These are phyloP conservation scores for Euphorbia tirucalli DNA, from an alignment of 345 rosid genomes.

Conservation along the genomic window DNA sequence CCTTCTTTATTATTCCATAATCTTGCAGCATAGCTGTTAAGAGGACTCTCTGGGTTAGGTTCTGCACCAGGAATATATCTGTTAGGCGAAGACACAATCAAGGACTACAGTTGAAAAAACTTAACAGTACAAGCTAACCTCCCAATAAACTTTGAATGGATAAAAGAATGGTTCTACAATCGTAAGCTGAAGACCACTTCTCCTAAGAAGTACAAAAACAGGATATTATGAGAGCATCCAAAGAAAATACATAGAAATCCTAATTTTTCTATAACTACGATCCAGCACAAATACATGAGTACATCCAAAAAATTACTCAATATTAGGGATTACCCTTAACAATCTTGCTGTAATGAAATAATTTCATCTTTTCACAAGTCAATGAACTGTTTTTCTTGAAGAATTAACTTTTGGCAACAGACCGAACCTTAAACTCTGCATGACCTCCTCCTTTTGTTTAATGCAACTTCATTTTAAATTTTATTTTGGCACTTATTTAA, in stretches of 20 bases:
- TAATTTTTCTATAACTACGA: background rate
- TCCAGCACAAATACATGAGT: background rate
- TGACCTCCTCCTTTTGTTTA: background rate
- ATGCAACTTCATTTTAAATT: background rate
- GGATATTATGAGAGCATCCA: background rate
- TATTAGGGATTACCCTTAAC: background rate
- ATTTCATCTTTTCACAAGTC: background rate
- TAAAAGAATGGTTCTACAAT: slow-evolving; percentile 30
- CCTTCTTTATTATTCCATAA: slow-evolving; percentile 29
- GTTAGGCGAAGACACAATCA: background rate
- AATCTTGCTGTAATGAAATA: background rate
- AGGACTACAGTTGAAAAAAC: background rate
- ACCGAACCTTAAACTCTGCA: background rate
- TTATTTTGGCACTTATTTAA: background rate
- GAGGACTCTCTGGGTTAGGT: slow-evolving; percentile 31
- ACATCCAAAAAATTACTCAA: background rate
- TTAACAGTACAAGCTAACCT: slow-evolving; percentile 11
- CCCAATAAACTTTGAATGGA: slow-evolving; percentile 35
- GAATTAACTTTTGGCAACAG: background rate
- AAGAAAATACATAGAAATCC: background rate
- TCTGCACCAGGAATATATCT: slow-evolving; percentile 9
- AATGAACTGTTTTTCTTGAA: background rate
- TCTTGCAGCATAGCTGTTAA: slow-evolving; percentile 29
- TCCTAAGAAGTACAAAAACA: slow-evolving; percentile 17
- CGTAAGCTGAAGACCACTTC: slow-evolving; percentile 37